These are phyloP conservation scores for Dactylellina leptospora DNA, from an alignment of 2,329 filamentous ascomycete species.

Conservation along the genomic window DNA sequence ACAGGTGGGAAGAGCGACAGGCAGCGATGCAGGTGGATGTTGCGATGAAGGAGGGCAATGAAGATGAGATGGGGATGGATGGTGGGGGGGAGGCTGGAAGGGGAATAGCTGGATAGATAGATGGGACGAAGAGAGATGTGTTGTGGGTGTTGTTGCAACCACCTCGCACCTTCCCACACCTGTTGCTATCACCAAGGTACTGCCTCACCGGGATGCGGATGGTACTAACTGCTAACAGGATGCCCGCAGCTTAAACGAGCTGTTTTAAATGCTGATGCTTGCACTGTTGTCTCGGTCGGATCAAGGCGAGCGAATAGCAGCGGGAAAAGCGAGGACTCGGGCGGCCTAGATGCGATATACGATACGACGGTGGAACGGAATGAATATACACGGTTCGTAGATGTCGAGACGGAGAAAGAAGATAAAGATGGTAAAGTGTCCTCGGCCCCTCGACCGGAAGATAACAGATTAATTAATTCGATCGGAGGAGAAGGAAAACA, in stretches of 20 bases:
- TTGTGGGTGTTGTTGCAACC: conserved; percentile 25
- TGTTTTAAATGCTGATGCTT: too few species aligned
- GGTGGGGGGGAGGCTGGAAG: not conserved
- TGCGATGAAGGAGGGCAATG: not conserved
- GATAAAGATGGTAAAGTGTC: conserved; percentile 31
- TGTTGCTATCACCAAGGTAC: too few species aligned
- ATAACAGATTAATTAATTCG: conserved; percentile 20
- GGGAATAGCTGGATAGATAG: not conserved
- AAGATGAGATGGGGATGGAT: not conserved
- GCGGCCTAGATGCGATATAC: too few species aligned
- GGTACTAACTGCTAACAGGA: too few species aligned
- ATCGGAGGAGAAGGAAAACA: conserved; percentile 44
- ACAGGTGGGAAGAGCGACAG: too few species aligned
- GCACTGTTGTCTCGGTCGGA: too few species aligned
- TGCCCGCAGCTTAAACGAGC: too few species aligned
- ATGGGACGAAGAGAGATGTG: conserved; percentile 14
- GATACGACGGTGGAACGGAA: not conserved
- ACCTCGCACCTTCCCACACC: too few species aligned
- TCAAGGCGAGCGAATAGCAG: too few species aligned
- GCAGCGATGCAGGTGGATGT: not conserved
- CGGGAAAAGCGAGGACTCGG: too few species aligned
- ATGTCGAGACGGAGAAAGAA: conserved; percentile 8
- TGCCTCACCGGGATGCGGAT: too few species aligned
- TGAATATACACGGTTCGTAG: not conserved
- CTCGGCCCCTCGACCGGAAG: conserved; percentile 2